phyloP scores from a whole-genome alignment of 2,329 filamentous ascomycete genomes.

The Dactylonectria macrodidyma region DNA sequence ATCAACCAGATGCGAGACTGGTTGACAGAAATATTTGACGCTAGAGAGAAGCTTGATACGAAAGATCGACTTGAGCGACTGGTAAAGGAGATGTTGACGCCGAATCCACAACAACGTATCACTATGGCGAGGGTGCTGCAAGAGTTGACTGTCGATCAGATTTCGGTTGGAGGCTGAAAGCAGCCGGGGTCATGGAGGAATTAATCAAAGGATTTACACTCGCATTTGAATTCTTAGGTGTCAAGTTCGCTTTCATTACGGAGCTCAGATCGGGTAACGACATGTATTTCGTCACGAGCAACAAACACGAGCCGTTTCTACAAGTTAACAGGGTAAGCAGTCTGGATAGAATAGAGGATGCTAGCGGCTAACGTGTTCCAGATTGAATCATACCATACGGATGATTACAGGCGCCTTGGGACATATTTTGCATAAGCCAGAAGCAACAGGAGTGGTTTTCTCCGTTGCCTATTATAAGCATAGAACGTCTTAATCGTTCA shows the following conservation, averaged over 20 bases:
- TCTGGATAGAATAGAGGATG: neutral
- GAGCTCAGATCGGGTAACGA: conserved; percentile 31
- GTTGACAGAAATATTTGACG: conserved; percentile 67
- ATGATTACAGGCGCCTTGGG: conserved; percentile 30
- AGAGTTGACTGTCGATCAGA: conserved; percentile 56
- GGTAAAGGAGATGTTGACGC: conserved; percentile 68
- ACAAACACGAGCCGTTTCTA: conserved; percentile 25
- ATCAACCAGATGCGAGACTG: conserved; percentile 69
- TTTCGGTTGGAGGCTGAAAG: conserved; percentile 30
- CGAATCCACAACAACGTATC: conserved; percentile 66
- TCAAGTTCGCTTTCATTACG: conserved; percentile 31
- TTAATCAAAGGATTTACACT: conserved; percentile 31
- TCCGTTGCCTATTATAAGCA: conserved; percentile 35
- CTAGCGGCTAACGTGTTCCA: conserved; percentile 32
- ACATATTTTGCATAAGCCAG: conserved; percentile 15
- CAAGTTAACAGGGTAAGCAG: conserved; percentile 40
- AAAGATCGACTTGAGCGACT: conserved; percentile 66
- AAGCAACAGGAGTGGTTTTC: conserved; percentile 19
- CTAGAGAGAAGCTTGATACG: conserved; percentile 61
- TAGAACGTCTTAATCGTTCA: conserved; percentile 20
- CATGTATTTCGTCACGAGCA: conserved; percentile 28
- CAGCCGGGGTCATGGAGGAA: conserved; percentile 1
- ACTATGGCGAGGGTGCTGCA: conserved; percentile 67
- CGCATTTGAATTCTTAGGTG: conserved; percentile 12
- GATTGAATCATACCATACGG: conserved; percentile 42